Conservation (phyloP, 371 early-diverging fungal genomes). For the Blakeslea trispora region DNA sequence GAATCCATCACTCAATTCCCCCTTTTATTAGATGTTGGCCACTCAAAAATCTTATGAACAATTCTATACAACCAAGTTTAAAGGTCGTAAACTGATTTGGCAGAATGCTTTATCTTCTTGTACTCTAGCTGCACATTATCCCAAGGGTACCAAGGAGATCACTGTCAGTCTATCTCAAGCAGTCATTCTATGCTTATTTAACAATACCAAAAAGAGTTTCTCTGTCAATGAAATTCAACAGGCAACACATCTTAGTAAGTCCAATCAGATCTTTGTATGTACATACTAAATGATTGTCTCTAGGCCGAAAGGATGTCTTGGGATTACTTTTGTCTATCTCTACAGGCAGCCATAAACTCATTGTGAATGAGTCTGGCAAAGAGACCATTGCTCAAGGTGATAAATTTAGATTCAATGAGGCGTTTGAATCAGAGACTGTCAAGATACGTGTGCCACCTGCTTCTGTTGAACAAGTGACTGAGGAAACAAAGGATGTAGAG, state of each 20-base stretch:
- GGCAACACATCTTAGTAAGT: slow-evolving; percentile 60
- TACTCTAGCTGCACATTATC: slow-evolving; percentile 66
- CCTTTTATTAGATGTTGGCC: slow-evolving; percentile 55
- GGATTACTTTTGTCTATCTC: slow-evolving; percentile 6
- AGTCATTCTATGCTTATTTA: slow-evolving; percentile 75
- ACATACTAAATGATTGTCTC: neutral
- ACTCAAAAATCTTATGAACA: slow-evolving; percentile 68
- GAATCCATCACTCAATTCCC: no score
- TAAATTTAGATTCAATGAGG: slow-evolving; percentile 63
- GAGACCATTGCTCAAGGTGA: neutral
- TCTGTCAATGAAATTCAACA: slow-evolving; percentile 68
- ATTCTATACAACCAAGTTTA: slow-evolving; percentile 78
- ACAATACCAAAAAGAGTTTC: slow-evolving; percentile 50
- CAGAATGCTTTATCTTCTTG: slow-evolving; percentile 81
- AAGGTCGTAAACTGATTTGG: slow-evolving; percentile 83
- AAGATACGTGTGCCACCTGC: slow-evolving; percentile 83
- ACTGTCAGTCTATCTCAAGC: slow-evolving; percentile 76
- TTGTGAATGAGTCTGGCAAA: neutral
- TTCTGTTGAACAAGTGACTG: slow-evolving; percentile 73
- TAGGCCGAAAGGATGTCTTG: neutral
- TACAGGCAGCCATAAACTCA: neutral
- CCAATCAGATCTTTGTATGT: neutral
- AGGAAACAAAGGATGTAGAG: slow-evolving; percentile 73
- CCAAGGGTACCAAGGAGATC: slow-evolving; percentile 64
- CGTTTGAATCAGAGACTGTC: slow-evolving; percentile 62